phyloP scores from a whole-genome alignment of 2,329 filamentous ascomycete species.

The Scolecobasidium constrictum region DNA sequence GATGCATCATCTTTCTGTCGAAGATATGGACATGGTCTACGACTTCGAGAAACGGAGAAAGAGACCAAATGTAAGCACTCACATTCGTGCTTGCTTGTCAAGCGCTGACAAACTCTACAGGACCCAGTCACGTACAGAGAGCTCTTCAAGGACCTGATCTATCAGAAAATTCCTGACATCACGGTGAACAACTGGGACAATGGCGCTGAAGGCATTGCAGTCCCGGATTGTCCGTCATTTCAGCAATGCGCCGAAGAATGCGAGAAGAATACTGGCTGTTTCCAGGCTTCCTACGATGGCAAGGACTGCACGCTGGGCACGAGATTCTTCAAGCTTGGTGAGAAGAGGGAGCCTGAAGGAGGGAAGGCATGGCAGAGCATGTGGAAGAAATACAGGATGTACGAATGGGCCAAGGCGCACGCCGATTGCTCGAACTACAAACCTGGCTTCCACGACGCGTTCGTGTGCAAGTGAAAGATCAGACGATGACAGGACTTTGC shows the following conservation, averaged over 20 bases:
- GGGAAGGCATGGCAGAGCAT: slow-evolving; percentile 6
- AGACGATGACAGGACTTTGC: too few relatives aligned
- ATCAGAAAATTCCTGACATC: not conserved
- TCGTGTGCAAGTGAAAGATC: not conserved
- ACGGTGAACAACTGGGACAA: slow-evolving; percentile 7
- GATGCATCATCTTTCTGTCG: slow-evolving; percentile 1
- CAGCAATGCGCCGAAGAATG: not conserved
- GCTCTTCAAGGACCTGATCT: slow-evolving; percentile 4
- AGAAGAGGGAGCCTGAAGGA: not conserved
- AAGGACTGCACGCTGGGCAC: slow-evolving; percentile 5
- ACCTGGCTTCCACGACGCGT: not conserved
- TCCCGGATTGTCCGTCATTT: not conserved
- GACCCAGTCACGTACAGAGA: not conserved
- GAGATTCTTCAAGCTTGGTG: not conserved
- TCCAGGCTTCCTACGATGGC: slow-evolving; percentile 1
- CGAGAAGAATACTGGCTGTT: slow-evolving; percentile 2
- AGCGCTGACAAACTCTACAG: not conserved
- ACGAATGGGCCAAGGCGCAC: slow-evolving; percentile 3
- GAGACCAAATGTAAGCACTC: not conserved
- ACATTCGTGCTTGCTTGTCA: not conserved
- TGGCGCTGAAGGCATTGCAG: not conserved
- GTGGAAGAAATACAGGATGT: slow-evolving; percentile 4
- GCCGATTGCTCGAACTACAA: not conserved
- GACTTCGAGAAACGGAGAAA: slow-evolving; percentile 1
- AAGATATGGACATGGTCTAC: not conserved